These are phyloP conservation scores for Trichoderma sp. DNA, from an alignment of 2,329 filamentous ascomycete species.

Conservation along the genomic window DNA sequence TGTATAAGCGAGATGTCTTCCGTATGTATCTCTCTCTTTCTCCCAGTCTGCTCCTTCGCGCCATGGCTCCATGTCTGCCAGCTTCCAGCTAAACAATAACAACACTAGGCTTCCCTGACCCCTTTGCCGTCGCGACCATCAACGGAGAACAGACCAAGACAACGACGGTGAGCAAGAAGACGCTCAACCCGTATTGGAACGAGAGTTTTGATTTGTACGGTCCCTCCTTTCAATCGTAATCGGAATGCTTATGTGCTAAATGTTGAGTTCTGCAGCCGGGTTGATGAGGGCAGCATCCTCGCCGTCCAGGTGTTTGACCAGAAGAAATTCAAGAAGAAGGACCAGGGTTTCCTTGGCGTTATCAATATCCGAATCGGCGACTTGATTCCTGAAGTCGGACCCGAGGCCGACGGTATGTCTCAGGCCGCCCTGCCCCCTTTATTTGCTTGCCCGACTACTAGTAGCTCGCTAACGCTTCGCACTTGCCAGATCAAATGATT, in stretches of 20 bases:
- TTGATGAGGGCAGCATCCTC: constrained; percentile 92
- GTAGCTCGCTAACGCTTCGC: constrained; percentile 34
- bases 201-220: constrained; percentile 97
- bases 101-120: constrained; percentile 85
- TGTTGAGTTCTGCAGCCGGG: constrained; percentile 62
- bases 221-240: constrained; percentile 22
- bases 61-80: background rate
- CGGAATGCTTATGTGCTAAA: background rate
- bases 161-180: constrained; percentile 96
- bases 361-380: constrained; percentile 97
- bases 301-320: constrained; percentile 99
- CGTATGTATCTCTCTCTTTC: constrained; percentile 63
- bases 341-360: constrained; percentile 95
- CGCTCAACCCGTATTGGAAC: constrained; percentile 99
- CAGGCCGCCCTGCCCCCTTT: constrained; percentile 9
- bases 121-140: constrained; percentile 95
- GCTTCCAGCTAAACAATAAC: constrained; percentile 33
- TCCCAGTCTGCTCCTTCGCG: background rate
- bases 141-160: constrained; percentile 98
- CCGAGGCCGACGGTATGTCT: constrained; percentile 83
- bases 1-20: constrained; percentile 99
- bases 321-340: constrained; percentile 99
- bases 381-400: constrained; percentile 80
- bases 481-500: constrained; percentile 85
- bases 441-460: background rate